Conservation (phyloP, 2,329 filamentous ascomycete species). For the Colletotrichum costaricense region DNA sequence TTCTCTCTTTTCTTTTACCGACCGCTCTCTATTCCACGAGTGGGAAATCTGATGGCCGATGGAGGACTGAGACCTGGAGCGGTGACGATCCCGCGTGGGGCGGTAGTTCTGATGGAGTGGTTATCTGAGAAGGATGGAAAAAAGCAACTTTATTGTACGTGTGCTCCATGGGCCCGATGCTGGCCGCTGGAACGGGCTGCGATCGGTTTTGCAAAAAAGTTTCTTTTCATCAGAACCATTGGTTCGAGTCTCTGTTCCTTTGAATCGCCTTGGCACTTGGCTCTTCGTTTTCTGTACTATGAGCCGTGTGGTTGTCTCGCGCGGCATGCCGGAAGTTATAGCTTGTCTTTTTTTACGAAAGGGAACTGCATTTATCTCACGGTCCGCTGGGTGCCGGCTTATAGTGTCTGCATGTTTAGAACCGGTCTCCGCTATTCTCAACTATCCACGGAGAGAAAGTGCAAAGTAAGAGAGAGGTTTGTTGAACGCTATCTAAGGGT, state of each 20-base stretch:
- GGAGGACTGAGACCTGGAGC: slow-evolving; percentile 16
- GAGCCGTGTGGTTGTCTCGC: not conserved
- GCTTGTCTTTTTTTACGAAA: too few species aligned
- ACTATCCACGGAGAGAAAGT: not conserved
- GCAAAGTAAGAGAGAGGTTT: not conserved
- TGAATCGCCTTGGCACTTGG: not conserved
- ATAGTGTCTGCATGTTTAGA: too few species aligned
- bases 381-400: too few species aligned
- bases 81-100: slow-evolving; percentile 24
- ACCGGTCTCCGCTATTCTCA: too few species aligned
- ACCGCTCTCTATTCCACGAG: not conserved
- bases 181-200: not conserved
- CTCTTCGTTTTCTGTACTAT: not conserved
- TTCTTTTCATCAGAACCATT: not conserved
- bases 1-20: not conserved
- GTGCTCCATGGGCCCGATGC: too few species aligned
- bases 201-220: not conserved
- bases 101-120: not conserved
- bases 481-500: not conserved
- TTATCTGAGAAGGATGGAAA: not conserved
- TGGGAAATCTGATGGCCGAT: not conserved
- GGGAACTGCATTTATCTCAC: too few species aligned
- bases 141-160: not conserved
- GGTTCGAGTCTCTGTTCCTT: not conserved
- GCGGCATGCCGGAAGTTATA: not conserved